Conservation (phyloP, 768 basidiomycete genomes). For the Termitomyces sp. region DNA sequence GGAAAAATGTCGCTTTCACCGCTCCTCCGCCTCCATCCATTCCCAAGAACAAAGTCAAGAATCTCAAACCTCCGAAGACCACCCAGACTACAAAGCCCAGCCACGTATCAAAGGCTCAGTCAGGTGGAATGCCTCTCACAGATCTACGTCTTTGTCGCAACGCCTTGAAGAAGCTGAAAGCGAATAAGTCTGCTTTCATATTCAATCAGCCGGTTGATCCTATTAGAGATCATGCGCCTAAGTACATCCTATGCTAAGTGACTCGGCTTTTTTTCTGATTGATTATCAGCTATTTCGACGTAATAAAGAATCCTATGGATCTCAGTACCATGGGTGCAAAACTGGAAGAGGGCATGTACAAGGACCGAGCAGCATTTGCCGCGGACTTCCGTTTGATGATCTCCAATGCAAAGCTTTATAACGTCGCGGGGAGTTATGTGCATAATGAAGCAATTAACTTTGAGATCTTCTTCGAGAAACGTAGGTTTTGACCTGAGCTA, state of each 20-base stretch:
- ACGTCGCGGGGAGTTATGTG: slow-evolving; percentile 62
- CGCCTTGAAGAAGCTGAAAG: slow-evolving; percentile 72
- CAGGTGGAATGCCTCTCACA: slow-evolving; percentile 67
- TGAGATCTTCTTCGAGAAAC: slow-evolving; percentile 80
- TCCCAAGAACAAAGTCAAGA: slow-evolving; percentile 23
- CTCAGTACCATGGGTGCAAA: slow-evolving; percentile 85
- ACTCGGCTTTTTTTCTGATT: slow-evolving; percentile 6
- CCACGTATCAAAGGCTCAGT: slow-evolving; percentile 63
- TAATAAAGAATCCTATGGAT: slow-evolving; percentile 95
- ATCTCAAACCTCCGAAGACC: slow-evolving; percentile 16
- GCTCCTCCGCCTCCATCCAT: slow-evolving; percentile 25
- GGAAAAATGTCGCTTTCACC: slow-evolving; percentile 31
- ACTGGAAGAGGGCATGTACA: slow-evolving; percentile 81
- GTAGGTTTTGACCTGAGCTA: slow-evolving; percentile 36
- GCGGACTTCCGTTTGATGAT: slow-evolving; percentile 87
- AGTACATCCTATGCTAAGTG: slow-evolving; percentile 41
- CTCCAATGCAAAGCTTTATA: slow-evolving; percentile 83
- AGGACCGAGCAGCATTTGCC: slow-evolving; percentile 77
- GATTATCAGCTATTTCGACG: slow-evolving; percentile 70
- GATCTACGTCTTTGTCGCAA: slow-evolving; percentile 74
- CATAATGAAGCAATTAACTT: slow-evolving; percentile 71
- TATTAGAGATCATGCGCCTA: slow-evolving; percentile 84
- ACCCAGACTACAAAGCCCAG: slow-evolving; percentile 31
- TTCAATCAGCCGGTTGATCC: slow-evolving; percentile 95
- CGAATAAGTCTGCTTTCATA: slow-evolving; percentile 64